Evolutionary conservation across 2,329 filamentous ascomycete genomes (phyloP), one percentile per base, ranked within the genome.

Genomic region (Lojkania enalia): DNA sequence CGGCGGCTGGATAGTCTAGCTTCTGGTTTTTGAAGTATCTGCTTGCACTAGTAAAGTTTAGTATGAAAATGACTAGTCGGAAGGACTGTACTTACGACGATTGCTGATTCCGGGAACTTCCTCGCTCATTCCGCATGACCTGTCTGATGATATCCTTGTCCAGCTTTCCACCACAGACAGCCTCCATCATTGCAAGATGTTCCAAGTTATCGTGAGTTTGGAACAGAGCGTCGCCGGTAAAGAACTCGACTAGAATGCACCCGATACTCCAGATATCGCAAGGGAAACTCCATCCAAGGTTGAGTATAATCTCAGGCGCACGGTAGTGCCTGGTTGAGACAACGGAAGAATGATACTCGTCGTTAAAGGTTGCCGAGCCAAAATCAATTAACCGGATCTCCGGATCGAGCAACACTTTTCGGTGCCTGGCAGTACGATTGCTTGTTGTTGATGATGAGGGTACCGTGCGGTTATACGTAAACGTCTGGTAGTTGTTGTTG

Each of bases 251-350:
- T 9, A 86, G 69, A 43, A 86, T 86, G 54, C 83, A 86, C 16
- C 83, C 83, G 43, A 86, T 84, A 63, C 83, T 85, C 83, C 83
- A 86, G 42, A 86, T 83, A 56, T 86, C 83, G 60, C 83, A 85
- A 9, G 83, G 81, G 58, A 82, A 85, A 54, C 80, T 84, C 83
- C 83, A 86, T 14, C 83, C 83, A 18, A 85, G 74, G 44, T 85
- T 84, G 23, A 86, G 71, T 19, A 86, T 86, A 52, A 86, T 86
- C 62, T 86, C 83, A 0, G 83, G 83, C 5, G 83, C 83, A 47
- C 83, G 77, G 58, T 86, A 86, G 63, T 86, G 83, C 33, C 83
- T 72, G 5, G 83, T 86, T 5, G 82, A 85, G 4, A 86, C 83
- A 1, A 86, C 82, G 1, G 82, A 84, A 11, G 81, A 84, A 59